Conservation (phyloP, 306 rosid species). For the Albizia julibrissin region DNA sequence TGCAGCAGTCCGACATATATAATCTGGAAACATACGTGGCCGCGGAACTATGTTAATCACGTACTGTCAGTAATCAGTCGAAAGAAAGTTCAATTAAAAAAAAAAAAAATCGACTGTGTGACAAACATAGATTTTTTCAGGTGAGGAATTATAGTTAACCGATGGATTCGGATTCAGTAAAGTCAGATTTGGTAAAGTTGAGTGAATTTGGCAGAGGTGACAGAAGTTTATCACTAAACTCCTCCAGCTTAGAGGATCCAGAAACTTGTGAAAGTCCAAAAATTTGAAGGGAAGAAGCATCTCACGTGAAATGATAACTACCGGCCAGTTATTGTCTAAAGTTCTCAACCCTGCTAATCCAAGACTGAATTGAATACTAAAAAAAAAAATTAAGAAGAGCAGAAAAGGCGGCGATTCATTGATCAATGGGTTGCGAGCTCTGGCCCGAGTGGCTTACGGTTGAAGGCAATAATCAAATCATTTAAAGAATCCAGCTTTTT, state of each 20-base stretch:
- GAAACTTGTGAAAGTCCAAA: background rate
- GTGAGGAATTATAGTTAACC: background rate
- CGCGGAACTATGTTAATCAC: background rate
- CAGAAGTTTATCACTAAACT: background rate
- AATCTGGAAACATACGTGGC: background rate
- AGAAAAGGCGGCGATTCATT: background rate
- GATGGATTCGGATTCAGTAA: background rate
- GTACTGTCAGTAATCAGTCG: background rate
- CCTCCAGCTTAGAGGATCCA: background rate
- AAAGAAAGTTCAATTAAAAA: background rate
- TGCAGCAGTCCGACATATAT: background rate
- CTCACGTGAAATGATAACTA: background rate
- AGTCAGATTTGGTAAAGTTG: background rate
- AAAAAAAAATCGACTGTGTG: background rate
- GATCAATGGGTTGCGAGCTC: background rate
- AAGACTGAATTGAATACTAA: background rate
- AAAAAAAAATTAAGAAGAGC: background rate
- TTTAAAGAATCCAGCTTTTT: background rate
- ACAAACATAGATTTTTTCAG: background rate
- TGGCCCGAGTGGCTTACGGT: constrained; percentile 5
- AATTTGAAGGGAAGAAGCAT: background rate
- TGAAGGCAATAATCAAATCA: constrained; percentile 33
- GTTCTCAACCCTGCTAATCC: background rate
- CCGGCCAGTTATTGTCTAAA: background rate
- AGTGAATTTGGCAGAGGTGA: background rate